Evolutionary conservation across 176 grass and related monocot genomes (phyloP), one percentile per base, ranked within the genome.

Genomic region (Triticum monococcum): DNA sequence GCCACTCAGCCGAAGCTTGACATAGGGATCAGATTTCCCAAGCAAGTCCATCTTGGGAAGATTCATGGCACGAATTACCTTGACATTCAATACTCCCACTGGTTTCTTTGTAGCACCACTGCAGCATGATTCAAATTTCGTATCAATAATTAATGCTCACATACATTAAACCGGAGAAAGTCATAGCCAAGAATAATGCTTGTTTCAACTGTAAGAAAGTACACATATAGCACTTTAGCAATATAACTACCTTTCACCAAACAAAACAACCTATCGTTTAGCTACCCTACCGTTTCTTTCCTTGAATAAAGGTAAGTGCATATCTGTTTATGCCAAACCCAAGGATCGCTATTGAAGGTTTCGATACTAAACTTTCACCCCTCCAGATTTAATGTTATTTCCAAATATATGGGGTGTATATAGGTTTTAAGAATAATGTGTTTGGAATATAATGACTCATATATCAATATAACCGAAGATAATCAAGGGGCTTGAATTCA

Each of bases 11-110:
- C 89, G 90, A 79, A 98, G 85, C 83, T 98, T 96, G 60, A 98
- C 96, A 88, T 96, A 98, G n/a, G 96, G 93, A 82, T 98, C 96
- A 63, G 96, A 98, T 86, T 96, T 98, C 12, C 96, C 96, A 76
- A 98, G 88, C 73, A 98, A 86, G 68, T 98, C 96, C 96, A 98
- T 98, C 83, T 98, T 98, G 48, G 87, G 89, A 81, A 98, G 93
- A 92, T 98, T 91, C 81, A 91, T 72, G 11, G 93, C 96, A 57
- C 88, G 90, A 48, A 98, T 82, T 68, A 98, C 86, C 71, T 94
- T 98, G 32, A 96, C 96, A 26, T 94, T 85, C 74, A 98, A 89
- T 89, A 98, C 87, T 40, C 96, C 96, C 33, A 98, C 90, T 35
- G 96, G 92, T 64, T 90, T 98, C 24, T 96, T 96, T 80, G 92